Evolutionary conservation across 1,284 basidiomycete genomes (phyloP), one percentile per base, ranked within the genome.

Genomic region (Grifola frondosa): DNA sequence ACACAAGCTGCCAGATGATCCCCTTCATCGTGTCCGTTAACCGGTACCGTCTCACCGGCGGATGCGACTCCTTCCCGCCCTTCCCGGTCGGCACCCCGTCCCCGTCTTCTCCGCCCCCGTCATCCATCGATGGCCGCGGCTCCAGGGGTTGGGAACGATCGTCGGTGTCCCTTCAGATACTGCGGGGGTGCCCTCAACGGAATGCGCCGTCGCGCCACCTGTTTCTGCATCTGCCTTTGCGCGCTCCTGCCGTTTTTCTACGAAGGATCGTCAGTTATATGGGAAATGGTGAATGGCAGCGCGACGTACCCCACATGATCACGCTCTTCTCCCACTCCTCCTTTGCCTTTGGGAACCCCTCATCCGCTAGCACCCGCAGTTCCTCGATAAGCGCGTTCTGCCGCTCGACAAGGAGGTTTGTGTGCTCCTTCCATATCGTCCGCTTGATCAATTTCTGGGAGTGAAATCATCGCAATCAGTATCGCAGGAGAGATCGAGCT

Each of bases 381-480:
- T 86, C 77, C 16, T 62, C 68, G 12, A 91, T 66, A 0, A 89
- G 61, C 30, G 73, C 72, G 2, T 86, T 81, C 57, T 87, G 82
- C 35, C 81, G 72, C 44, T 81, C 72, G 1, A 72, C 68, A 12
- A 90, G 69, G 16, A 88, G 67, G 36, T 73, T 72, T 30, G 75
- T 72, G 57, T 91, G 88, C 7, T 88, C 84, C 0, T 65, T 57
- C 63, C 84, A 89, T 12, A 91, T 77, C 11, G 84, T 85, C 7
- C 88, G 77, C 59, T 89, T 91, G 63, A 89, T 88, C 21, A 91
- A 73, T 78, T 91, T 91, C 86, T 89, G 55, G 6, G 19, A 6
- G 21, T 17, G 15, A 6, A 12, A n/a, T 10, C 22, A 17, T 20
- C n/a, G 19, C 8, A 3, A 16, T 13, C 17, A 41, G 33, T 11